Evolutionary conservation across 1,139 yeast species (phyloP).

Genomic region (Geotrichum aggregatum): DNA sequence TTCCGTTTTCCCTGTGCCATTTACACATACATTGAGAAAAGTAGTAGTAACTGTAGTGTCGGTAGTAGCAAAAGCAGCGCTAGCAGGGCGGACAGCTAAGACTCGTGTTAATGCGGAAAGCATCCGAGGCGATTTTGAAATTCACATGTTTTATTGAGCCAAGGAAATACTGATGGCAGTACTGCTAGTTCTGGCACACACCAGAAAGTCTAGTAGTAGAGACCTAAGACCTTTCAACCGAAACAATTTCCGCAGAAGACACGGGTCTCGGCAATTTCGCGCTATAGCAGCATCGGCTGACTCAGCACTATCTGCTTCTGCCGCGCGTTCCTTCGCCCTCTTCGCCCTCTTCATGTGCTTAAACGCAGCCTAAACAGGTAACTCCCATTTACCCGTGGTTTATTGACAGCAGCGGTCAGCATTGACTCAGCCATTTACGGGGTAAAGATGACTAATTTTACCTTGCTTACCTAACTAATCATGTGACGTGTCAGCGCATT

Average conservation of each 20-base stretch:
- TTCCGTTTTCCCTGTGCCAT: background rate
- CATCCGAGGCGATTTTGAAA: background rate
- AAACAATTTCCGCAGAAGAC: background rate
- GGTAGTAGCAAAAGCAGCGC: no score
- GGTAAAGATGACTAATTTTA: conserved; percentile 33
- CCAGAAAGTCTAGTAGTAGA: no score
- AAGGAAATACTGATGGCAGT: no score
- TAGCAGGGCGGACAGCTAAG: no score
- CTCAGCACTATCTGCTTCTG: background rate
- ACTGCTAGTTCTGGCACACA: no score
- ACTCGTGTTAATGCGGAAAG: no score
- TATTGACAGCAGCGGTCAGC: conserved; percentile 16
- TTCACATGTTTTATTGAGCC: no score
- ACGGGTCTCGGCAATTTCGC: background rate
- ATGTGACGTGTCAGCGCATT: conserved; percentile 37
- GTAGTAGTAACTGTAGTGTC: no score
- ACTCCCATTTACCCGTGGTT: background rate
- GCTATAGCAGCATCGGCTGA: background rate
- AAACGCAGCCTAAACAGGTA: background rate
- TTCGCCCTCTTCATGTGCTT: background rate
- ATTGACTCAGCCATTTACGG: conserved; percentile 22
- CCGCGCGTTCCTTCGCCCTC: background rate
- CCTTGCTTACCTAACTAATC: conserved; percentile 5
- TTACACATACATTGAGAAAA: no score
- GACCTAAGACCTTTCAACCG: background rate